Evolutionary conservation across 805 yeast species (phyloP), one percentile per base, ranked within the genome.

Genomic region (Wickerhamiella australiensis): DNA sequence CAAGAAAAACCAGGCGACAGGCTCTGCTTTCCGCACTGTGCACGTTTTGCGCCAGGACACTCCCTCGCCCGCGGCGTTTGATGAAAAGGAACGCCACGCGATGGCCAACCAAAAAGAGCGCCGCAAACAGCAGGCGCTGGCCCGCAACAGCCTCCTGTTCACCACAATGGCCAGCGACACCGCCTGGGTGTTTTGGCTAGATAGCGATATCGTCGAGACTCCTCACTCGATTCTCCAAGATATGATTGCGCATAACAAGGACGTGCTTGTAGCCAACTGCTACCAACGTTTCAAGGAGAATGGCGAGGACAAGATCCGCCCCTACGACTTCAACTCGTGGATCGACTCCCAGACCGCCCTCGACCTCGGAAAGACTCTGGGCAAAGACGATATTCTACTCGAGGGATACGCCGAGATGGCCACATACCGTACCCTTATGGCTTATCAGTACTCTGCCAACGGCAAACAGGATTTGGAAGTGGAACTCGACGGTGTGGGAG

Each of bases 251-350:
- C 96, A 87, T 65, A 78, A 90, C 65, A 85, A 82, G 64, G 86
- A 95, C 3, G 83, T 92, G 9, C 66, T 92, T 25, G 82, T 92
- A 1, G 96, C 97, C 20, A 92, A 92, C 66, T 94, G 94, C 57
- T 92, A 78, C 67, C 98, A 92, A 71, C 71, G 94, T 58, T 88
- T 68, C 65, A 71, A 59, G 49, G 71, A 75, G 40, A 77, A 76
- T 20, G 75, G 78, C 53, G 69, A 77, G 54, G 68, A 74, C 51
- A 68, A 75, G 22, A 79, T 83, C 54, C 75, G 97, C 59, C 92
- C 97, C 5, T 92, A 92, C 63, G 98, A 92, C 65, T 90, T 74
- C 72, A 92, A 92, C 69, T 90, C 92, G 65, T 92, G 99, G 99
- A 57, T 58, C 46, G 74, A 69, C 52, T 60, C 78, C 56, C 90